phyloP scores from a whole-genome alignment of 2,329 filamentous ascomycete species.

The Dichotomopilus funicola region DNA sequence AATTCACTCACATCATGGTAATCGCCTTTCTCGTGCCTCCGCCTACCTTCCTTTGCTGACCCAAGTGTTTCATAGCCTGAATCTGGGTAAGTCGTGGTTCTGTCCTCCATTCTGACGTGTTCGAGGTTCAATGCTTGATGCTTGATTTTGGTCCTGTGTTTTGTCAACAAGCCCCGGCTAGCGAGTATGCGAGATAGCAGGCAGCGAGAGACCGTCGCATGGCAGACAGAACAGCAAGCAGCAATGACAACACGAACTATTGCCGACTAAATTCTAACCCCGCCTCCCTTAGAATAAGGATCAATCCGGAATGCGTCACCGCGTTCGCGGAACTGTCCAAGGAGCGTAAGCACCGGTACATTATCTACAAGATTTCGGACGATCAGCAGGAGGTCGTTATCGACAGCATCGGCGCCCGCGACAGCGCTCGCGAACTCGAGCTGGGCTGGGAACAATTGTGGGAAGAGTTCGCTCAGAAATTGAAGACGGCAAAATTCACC shows the following conservation, averaged over 20 bases:
- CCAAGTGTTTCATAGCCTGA: slow-evolving; percentile 47
- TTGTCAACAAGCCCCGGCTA: too few species aligned
- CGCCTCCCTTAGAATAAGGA: slow-evolving; percentile 52
- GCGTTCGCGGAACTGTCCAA: slow-evolving; percentile 80
- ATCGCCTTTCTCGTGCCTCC: not conserved
- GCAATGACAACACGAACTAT: slow-evolving; percentile 4
- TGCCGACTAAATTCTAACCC: too few species aligned
- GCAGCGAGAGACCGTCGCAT: too few species aligned
- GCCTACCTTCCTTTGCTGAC: slow-evolving; percentile 11
- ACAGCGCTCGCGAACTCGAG: slow-evolving; percentile 40
- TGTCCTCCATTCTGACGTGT: not conserved
- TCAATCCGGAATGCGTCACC: slow-evolving; percentile 63
- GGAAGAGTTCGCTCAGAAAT: slow-evolving; percentile 68
- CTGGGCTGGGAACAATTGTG: slow-evolving; percentile 32
- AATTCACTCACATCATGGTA: slow-evolving; percentile 19
- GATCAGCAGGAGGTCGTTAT: slow-evolving; percentile 77
- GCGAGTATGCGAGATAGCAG: too few species aligned
- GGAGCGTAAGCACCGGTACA: slow-evolving; percentile 73
- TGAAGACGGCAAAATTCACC: slow-evolving; percentile 67
- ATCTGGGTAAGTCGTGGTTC: slow-evolving; percentile 53
- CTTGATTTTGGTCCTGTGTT: too few species aligned
- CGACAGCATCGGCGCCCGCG: slow-evolving; percentile 58
- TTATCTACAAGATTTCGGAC: slow-evolving; percentile 83
- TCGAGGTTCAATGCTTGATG: not conserved
- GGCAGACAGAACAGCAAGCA: not conserved